Percentiles rank a stretch among this genome's conserved stretches.
phyloP scores from a whole-genome alignment of 768 basidiomycete genomes.

The Rubroboletus satanas region DNA sequence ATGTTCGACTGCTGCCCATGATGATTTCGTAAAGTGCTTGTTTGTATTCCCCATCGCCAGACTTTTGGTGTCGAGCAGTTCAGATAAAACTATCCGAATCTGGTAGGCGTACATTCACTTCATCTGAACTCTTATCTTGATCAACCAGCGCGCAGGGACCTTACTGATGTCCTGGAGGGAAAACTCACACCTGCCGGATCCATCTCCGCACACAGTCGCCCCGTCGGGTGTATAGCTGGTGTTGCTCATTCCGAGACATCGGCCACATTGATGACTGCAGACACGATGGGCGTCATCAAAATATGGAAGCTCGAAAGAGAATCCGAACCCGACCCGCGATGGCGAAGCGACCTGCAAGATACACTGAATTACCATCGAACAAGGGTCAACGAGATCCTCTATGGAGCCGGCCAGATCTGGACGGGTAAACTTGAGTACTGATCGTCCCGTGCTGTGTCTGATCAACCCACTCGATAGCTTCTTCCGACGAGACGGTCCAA shows the following conservation, averaged over 20 bases:
- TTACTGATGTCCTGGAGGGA: conserved; percentile 43
- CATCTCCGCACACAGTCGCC: conserved; percentile 82
- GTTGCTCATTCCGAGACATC: conserved; percentile 41
- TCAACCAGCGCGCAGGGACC: conserved; percentile 50
- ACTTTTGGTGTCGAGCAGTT: conserved; percentile 80
- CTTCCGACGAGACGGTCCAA: conserved; percentile 82
- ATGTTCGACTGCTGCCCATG: conserved; percentile 72
- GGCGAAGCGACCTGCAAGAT: conserved; percentile 47
- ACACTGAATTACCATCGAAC: conserved; percentile 78
- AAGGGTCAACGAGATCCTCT: conserved; percentile 68
- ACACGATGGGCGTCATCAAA: conserved; percentile 89
- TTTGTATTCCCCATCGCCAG: conserved; percentile 61
- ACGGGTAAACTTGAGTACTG: conserved; percentile 53
- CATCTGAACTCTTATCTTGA: not conserved
- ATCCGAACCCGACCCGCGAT: conserved; percentile 38
- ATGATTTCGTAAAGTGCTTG: conserved; percentile 88
- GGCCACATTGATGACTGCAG: conserved; percentile 71
- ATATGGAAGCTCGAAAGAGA: conserved; percentile 65
- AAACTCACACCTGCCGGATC: conserved; percentile 55
- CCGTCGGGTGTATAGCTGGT: conserved; percentile 77
- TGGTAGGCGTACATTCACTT: conserved; percentile 52
- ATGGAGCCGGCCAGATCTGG: conserved; percentile 78
- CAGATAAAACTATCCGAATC: conserved; percentile 83
- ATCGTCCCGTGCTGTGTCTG: not conserved
- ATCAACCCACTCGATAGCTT: conserved; percentile 49